Evolutionary conservation across 2,329 filamentous ascomycete genomes (phyloP), one percentile per base, ranked within the genome.

Genomic region (Cladosporium sp.): DNA sequence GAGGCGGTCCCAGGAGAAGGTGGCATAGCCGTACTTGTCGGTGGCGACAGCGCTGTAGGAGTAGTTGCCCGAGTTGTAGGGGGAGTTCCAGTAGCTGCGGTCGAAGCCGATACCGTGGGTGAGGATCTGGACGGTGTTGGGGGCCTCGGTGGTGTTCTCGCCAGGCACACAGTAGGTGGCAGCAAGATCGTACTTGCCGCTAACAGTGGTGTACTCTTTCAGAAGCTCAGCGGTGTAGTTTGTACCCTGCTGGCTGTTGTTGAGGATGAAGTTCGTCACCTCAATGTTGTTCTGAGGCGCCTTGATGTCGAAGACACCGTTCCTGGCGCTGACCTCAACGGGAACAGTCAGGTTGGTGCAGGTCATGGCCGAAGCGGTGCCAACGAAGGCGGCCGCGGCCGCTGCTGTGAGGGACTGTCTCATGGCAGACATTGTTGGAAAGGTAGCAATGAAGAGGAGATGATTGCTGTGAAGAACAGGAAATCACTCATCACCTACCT

Each of bases 51-150:
- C 71, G 28, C 81, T 73, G 64, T 86, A 86, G 61, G 76, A 81
- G 70, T 86, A 85, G 63, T 83, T 81, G 71, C 74, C 77, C 60
- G 76, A 70, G 63, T 81, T 74, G 68, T 72, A 78, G 0, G 79
- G 65, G 9, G 79, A 65, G 62, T 86, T 80, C 82, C 82, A 86
- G 70, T 85, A 86, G 42, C 72, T 78, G 45, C 77, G 76, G 59
- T 79, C 76, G 56, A 80, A 80, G 9, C 75, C 77, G 58, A 80
- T 74, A 28, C 79, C 78, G 60, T 81, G 77, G 1, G 74, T 76
- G 11, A 82, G 64, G 16, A 82, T 54, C 58, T 81, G 77, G 2
- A 77, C 55, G 61, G 62, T 42, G 48, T 72, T 64, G 9, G 74
- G 58, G 11, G 54, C 49, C 8, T 58, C 57, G 22, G 14, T 42